These are phyloP conservation scores for Noccaea bulbosa DNA, from an alignment of 345 rosid species.

Conservation along the genomic window DNA sequence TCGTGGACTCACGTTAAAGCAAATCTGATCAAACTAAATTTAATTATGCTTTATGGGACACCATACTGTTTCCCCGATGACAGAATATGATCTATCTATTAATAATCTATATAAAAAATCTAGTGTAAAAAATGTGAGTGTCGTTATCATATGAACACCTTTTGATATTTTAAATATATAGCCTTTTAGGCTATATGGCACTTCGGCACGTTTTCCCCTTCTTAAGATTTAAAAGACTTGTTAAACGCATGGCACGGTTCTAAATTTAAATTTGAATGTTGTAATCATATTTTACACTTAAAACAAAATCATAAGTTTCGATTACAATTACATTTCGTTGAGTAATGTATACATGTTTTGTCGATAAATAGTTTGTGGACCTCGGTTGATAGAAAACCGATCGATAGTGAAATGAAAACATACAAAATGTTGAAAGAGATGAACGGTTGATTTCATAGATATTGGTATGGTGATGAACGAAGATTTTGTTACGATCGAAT, in stretches of 20 bases:
- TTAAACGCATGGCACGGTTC: conserved; percentile 18
- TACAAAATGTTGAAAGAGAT: neutral
- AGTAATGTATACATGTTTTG: neutral
- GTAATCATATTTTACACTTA: neutral
- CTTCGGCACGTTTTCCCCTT: conserved; percentile 38
- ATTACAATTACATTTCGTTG: neutral
- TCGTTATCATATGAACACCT: conserved; percentile 28
- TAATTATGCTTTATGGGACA: conserved; percentile 10
- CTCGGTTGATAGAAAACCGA: neutral
- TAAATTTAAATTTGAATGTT: neutral
- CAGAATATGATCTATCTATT: neutral
- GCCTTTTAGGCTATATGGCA: conserved; percentile 9
- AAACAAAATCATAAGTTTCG: conserved; percentile 1
- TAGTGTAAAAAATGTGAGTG: conserved; percentile 18
- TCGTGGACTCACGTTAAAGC: conserved; percentile 39
- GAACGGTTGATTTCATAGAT: neutral
- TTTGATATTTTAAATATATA: neutral
- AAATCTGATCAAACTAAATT: neutral
- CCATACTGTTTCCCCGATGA: conserved; percentile 2
- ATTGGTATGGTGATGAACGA: neutral
- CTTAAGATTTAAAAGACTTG: neutral
- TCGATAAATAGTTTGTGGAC: neutral
- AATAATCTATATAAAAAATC: neutral
- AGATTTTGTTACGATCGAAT: neutral
- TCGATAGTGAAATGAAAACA: neutral